These are phyloP conservation scores for Scheffersomyces segobiensis DNA, from an alignment of 1,139 yeast species.

Conservation along the genomic window DNA sequence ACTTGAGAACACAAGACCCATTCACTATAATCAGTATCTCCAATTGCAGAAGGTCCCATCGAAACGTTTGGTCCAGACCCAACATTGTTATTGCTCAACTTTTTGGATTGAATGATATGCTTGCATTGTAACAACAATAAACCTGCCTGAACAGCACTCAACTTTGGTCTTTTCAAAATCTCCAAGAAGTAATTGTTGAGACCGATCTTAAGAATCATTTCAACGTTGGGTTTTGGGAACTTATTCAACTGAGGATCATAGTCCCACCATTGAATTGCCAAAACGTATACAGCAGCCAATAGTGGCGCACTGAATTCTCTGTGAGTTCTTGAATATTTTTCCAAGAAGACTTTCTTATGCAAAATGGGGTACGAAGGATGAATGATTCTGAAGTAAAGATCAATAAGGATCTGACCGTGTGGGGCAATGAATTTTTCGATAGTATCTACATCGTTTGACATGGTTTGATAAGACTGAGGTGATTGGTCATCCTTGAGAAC, in stretches of 20 bases:
- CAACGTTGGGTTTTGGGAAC: conserved; percentile 67
- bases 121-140: conserved; percentile 66
- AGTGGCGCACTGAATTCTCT: conserved; percentile 78
- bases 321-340: conserved; percentile 74
- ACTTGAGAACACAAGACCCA: conserved; percentile 89
- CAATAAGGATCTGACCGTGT: conserved; percentile 70
- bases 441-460: conserved; percentile 69
- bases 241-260: conserved; percentile 68
- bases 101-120: conserved; percentile 29
- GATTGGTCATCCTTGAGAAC: conserved; percentile 72
- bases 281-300: conserved; percentile 70
- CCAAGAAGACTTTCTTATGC: conserved; percentile 74
- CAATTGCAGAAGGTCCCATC: conserved; percentile 7
- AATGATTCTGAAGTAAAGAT: conserved; percentile 69
- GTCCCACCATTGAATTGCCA: conserved; percentile 85
- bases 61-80: neutral
- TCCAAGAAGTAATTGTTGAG: conserved; percentile 64
- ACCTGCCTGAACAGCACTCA: conserved; percentile 83
- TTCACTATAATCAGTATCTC: conserved; percentile 60
- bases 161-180: conserved; percentile 69
- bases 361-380: conserved; percentile 79
- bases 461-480: conserved; percentile 58
- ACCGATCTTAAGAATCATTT: conserved; percentile 45
- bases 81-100: conserved; percentile 8
- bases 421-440: conserved; percentile 76